phyloP scores from a whole-genome alignment of 2,329 filamentous ascomycete species.

The Colletotrichum gigasporum region DNA sequence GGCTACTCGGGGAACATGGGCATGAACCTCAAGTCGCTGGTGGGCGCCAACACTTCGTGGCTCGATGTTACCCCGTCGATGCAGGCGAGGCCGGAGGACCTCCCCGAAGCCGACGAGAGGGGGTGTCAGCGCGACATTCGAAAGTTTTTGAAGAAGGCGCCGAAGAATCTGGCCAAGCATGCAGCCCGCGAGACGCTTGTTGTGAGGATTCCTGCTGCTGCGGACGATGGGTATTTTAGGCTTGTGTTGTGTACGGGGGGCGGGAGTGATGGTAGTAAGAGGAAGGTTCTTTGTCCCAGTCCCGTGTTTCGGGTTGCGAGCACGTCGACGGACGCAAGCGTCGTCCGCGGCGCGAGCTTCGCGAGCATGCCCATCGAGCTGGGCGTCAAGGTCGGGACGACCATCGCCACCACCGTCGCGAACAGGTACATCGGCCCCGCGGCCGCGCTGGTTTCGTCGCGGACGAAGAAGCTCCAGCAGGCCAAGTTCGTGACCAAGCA shows the following conservation, averaged over 20 bases:
- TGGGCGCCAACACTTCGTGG: conserved; percentile 69
- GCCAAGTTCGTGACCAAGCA: conserved; percentile 8
- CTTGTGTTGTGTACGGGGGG: conserved; percentile 68
- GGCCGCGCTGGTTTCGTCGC: conserved; percentile 49
- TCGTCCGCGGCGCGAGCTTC: conserved; percentile 72
- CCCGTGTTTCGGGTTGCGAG: conserved; percentile 77
- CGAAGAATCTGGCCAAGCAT: conserved; percentile 57
- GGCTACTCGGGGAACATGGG: conserved; percentile 75
- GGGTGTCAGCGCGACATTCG: conserved; percentile 74
- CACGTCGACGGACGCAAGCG: conserved; percentile 67
- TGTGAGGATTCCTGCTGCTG: conserved; percentile 70
- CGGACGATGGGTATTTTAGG: conserved; percentile 74
- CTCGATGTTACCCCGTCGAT: conserved; percentile 72
- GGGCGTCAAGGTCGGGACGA: conserved; percentile 65
- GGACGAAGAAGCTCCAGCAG: conserved; percentile 44
- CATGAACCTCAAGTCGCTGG: conserved; percentile 71
- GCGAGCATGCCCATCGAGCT: conserved; percentile 72
- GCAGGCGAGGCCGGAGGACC: conserved; percentile 54
- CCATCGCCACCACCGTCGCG: conserved; percentile 55
- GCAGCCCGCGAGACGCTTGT: conserved; percentile 69
- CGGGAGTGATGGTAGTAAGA: conserved; percentile 44
- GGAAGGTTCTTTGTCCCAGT: conserved; percentile 70
- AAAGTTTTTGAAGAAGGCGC: conserved; percentile 68
- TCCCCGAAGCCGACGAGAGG: conserved; percentile 68
- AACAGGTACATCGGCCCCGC: conserved; percentile 50